Evolutionary conservation across 2,329 filamentous ascomycete species (phyloP).

Genomic region (Penicillium fuscoglaucum): DNA sequence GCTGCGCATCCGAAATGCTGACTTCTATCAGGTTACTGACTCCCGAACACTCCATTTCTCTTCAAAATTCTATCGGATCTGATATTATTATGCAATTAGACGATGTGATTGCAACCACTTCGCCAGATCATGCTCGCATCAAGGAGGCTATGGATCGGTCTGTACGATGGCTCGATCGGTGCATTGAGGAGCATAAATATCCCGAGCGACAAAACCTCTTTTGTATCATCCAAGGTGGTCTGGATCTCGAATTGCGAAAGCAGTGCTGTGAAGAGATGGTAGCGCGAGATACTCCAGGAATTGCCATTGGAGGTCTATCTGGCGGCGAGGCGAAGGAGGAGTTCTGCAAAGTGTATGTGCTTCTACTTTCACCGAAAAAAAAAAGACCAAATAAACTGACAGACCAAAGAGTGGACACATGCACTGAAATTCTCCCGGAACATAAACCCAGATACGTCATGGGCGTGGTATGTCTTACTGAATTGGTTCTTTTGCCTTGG

Average conservation of each 20-base stretch:
- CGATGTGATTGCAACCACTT: constrained; percentile 95
- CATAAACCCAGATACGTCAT: constrained; percentile 98
- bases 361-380: not conserved
- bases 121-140: constrained; percentile 83
- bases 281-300: constrained; percentile 84
- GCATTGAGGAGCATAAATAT: constrained; percentile 83
- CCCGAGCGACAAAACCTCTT: constrained; percentile 87
- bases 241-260: constrained; percentile 81
- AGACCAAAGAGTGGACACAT: constrained; percentile 65
- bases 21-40: constrained; percentile 70
- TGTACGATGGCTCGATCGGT: constrained; percentile 92
- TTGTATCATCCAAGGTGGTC: constrained; percentile 95
- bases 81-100: constrained; percentile 99
- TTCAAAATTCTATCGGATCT: constrained; percentile 96
- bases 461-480: constrained; percentile 69
- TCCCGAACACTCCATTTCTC: constrained; percentile 90
- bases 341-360: constrained; percentile 73
- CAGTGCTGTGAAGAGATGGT: constrained; percentile 88
- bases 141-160: constrained; percentile 92
- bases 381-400: constrained; percentile 5
- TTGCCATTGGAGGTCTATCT: constrained; percentile 91
- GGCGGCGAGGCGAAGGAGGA: constrained; percentile 93
- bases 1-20: not conserved
- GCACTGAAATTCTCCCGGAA: constrained; percentile 80
- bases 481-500: not conserved